Evolutionary conservation across 306 rosid genomes (phyloP), one percentile per base, ranked within the genome.

Genomic region (Gastrolobium villosum): DNA sequence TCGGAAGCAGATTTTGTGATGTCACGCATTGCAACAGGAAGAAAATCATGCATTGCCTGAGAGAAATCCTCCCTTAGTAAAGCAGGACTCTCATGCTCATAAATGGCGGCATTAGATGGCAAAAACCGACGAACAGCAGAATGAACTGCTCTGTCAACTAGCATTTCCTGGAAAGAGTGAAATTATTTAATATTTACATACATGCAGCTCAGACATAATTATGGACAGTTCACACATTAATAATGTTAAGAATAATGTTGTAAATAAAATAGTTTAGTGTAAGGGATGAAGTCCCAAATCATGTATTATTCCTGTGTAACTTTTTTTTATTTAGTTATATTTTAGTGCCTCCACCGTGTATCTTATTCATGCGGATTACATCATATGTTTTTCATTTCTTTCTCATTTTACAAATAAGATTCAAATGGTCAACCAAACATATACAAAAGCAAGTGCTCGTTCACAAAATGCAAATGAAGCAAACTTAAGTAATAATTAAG

Each of bases 21-120:
- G 80, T 94, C 97, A 46, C 99, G 93, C 97, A 94, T 89, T 76
- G 99, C 92, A 86, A 93, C 91, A 4, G 99, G 99, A 68, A 92
- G 94, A 79, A 92, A 94, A 70, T 87, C 97, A 70, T 80, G 90
- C 99, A 94, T 94, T 35, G 99, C 99, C 75, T 65, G 86, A 67
- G 95, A 84, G 83, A 94, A 94, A 84, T 94, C 97, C 79, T 89
- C 93, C 84, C 41, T 62, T 41, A 87, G 68, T 88, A 94, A 84
- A 70, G 81, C 82, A 48, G 97, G 95, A 46, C 75, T 79, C 80
- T 84, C 92, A n/a, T 74, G 76, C 81, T 82, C 80, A 69, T 86
- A 75, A 62, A 61, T 62, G 49, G 84, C 68, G 64, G 70, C 80
- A 79, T 66, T 79, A 36, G 78, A 61, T 53, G 95, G 91, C 74